Evolutionary conservation across 129 eudicot species (phyloP), one percentile per base, ranked within the genome.

Genomic region (Kitagawia praeruptora): DNA sequence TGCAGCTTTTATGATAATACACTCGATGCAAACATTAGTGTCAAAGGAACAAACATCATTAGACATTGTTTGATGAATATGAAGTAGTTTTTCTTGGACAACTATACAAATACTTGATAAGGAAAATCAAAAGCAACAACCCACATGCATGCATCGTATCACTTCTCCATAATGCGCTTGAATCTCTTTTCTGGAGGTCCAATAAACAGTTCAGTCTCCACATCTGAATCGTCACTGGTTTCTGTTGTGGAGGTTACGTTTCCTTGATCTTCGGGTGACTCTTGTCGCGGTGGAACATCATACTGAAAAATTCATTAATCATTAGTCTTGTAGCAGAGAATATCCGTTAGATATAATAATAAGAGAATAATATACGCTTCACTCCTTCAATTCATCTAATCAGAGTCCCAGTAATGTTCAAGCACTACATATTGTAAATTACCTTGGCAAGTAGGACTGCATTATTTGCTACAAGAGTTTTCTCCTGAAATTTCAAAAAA

Each of bases 121-220:
- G 48, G 14, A 53, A 77, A 56, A 19, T 14, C 2, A 31, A 56
- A 77, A 6, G 69, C 73, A 67, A 67, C 42, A n/a, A 67, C 9
- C 73, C 41, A 67, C 23, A 14, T 8, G 15, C 39, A 67, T 67
- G 73, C 39, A 67, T 31, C 0, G 73, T n/a, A 5, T 34, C 10
- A 67, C 14, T 67, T 67, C 73, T 67, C 73, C 19, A 67, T 28
- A 14, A 67, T 67, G 10, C 73, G 73, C 73, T 67, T 67, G 73
- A 67, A 67, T 67, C 80, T 61, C 61, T 71, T 81, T 76, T 81
- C 82, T 13, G 87, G 87, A n/a, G 41, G 87, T 53, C 87, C 83
- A 6, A 84, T 84, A 47, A 84, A 84, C 70, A 84, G 78, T 44
- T 81, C 78, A 6, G 87, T 84, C 73, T 84, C 83, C 37, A 84